Evolutionary conservation across 352 stramenopile genomes (phyloP).

Genomic region (Pythium biforme): DNA sequence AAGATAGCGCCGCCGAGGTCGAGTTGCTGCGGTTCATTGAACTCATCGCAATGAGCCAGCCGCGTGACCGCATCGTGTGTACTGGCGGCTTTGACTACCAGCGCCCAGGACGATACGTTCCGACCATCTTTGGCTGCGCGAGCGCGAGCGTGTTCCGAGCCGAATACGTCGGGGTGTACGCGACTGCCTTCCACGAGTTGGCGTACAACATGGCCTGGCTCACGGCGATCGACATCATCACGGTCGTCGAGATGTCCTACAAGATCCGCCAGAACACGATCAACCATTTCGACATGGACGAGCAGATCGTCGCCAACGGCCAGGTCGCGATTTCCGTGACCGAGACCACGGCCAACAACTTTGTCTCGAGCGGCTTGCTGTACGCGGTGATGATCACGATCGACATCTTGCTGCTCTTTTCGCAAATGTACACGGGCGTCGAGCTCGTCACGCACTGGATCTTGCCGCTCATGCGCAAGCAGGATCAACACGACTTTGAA

Average conservation of each 20-base stretch:
- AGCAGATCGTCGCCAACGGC: background rate
- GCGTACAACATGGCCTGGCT: conserved; percentile 26
- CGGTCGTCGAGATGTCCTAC: conserved; percentile 17
- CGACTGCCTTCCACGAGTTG: conserved; percentile 19
- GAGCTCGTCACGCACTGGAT: conserved; percentile 23
- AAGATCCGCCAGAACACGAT: conserved; percentile 29
- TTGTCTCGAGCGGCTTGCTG: conserved; percentile 14
- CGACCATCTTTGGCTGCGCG: conserved; percentile 25
- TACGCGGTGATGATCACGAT: conserved; percentile 29
- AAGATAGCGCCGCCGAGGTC: conserved; percentile 7
- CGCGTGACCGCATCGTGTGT: conserved; percentile 20
- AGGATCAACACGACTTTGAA: background rate
- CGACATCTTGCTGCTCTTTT: conserved; percentile 23
- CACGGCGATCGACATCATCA: conserved; percentile 25
- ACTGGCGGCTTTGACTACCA: conserved; percentile 24
- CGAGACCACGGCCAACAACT: conserved; percentile 11
- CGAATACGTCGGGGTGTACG: conserved; percentile 7
- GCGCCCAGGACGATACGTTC: background rate
- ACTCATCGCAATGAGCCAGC: conserved; percentile 25
- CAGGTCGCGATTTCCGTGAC: conserved; percentile 1
- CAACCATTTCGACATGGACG: conserved; percentile 17
- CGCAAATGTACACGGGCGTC: conserved; percentile 25
- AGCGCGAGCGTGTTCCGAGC: conserved; percentile 26
- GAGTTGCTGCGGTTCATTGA: conserved; percentile 28
- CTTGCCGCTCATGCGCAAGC: conserved; percentile 18